These are phyloP conservation scores for Tricladium varicosporioides DNA, from an alignment of 2,329 filamentous ascomycete species.

Conservation along the genomic window DNA sequence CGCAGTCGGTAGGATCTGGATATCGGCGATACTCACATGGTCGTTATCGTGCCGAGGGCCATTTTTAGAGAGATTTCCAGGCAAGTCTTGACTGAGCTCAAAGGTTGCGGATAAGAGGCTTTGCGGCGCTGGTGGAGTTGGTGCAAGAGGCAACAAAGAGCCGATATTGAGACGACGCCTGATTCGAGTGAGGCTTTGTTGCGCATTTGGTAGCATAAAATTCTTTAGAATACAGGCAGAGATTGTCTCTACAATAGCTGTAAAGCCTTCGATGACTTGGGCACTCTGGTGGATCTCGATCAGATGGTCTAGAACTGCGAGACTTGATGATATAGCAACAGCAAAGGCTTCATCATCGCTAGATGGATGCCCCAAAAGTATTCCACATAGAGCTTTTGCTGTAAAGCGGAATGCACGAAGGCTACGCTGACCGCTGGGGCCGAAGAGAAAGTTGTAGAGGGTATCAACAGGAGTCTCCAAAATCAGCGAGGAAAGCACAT, in stretches of 20 bases:
- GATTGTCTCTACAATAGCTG: constrained; percentile 26
- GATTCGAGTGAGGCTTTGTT: constrained; percentile 26
- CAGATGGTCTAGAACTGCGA: constrained; percentile 31
- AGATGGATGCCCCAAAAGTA: constrained; percentile 16
- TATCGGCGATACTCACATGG: constrained; percentile 42
- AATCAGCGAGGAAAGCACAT: constrained; percentile 41
- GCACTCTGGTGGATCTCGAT: constrained; percentile 40
- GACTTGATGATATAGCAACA: constrained; percentile 25
- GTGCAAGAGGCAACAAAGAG: constrained; percentile 22
- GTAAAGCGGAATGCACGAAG: constrained; percentile 36
- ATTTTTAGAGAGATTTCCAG: constrained; percentile 33
- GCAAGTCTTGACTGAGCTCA: constrained; percentile 29
- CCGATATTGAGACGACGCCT: constrained; percentile 28
- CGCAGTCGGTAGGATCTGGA: constrained; percentile 48
- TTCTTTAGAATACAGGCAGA: constrained; percentile 26
- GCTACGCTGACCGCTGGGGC: constrained; percentile 38
- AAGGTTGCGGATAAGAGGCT: constrained; percentile 21
- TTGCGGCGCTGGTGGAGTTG: constrained; percentile 11
- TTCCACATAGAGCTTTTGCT: constrained; percentile 24
- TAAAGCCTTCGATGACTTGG: constrained; percentile 28
- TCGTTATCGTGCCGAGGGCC: constrained; percentile 50
- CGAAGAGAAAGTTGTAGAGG: constrained; percentile 45
- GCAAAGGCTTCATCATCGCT: constrained; percentile 17
- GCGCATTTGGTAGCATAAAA: constrained; percentile 16
- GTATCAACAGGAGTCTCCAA: constrained; percentile 41